Evolutionary conservation across 805 yeast genomes (phyloP).

Genomic region (Millerozyma acaciae): DNA sequence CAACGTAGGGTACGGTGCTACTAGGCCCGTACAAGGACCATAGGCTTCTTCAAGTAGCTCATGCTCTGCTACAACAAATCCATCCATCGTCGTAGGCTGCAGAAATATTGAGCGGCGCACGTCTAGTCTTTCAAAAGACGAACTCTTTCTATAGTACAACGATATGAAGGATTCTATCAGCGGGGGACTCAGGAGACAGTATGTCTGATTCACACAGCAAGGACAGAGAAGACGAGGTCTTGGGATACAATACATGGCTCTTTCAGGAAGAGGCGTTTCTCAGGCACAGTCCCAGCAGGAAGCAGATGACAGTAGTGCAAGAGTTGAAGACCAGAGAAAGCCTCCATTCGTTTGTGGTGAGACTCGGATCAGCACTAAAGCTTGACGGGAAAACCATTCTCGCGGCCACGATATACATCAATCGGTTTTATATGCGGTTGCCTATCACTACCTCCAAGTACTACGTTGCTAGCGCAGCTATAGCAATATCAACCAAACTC

Average conservation of each 20-base stretch:
- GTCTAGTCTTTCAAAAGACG: too few relatives aligned
- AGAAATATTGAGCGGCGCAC: too few relatives aligned
- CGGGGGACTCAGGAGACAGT: too few relatives aligned
- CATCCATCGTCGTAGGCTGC: too few relatives aligned
- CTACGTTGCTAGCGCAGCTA: conserved; percentile 41
- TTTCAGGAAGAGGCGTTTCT: conserved; percentile 33
- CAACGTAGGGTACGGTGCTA: too few relatives aligned
- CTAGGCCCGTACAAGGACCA: too few relatives aligned
- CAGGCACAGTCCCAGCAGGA: conserved; percentile 29
- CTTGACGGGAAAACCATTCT: conserved; percentile 40
- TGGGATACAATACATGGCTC: conserved; percentile 29
- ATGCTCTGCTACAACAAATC: too few relatives aligned
- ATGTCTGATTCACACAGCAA: too few relatives aligned
- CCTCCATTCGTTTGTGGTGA: conserved; percentile 35
- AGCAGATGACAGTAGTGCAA: conserved; percentile 28
- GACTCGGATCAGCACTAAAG: conserved; percentile 32
- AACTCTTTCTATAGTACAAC: too few relatives aligned
- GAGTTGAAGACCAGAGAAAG: conserved; percentile 36
- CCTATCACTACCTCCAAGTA: conserved; percentile 43
- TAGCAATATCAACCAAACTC: conserved; percentile 40
- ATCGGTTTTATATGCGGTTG: conserved; percentile 37
- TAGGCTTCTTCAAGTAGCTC: too few relatives aligned
- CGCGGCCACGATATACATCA: conserved; percentile 38
- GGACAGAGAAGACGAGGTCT: not conserved
- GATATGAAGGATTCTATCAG: too few relatives aligned